Base-by-base conservation (phyloP, 345 rosid species). In the Syzygium aqueum region DNA sequence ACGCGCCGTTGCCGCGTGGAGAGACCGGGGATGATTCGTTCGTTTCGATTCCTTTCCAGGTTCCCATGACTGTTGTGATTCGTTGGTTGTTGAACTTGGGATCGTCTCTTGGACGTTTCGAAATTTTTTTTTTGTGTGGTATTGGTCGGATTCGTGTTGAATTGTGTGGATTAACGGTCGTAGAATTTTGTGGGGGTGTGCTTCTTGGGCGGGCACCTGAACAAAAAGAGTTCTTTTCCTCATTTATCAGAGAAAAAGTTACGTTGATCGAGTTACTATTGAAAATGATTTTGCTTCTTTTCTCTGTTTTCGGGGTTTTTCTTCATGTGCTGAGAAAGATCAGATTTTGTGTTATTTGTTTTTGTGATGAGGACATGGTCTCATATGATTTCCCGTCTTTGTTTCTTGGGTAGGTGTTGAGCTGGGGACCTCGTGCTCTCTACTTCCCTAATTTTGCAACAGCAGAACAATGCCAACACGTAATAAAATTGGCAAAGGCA, bases 351-450 rank as follows among this genome's bases (percentile, higher is more conserved):
- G 27, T 77, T 28, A 11, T 67, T 25, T 59, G 23, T 61, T 85
- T 54, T 85, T 85, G 5, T 85, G 7, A 19, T 37, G 80, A 73
- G 49, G 15, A 73, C 80, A 11, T 4, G 21, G 37, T 82, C 51
- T 50, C 23, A 50, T 23, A 49, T 23, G 46, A 53, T 85, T 40
- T 54, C 85, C 33, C 17, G 53, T 40, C 40, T 84, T 84, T 27
- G 56, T 59, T 59, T 59, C 65, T 59, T 59, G 30, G 30, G 86
- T 89, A 96, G 98, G 93, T 93, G 84, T 90, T 95, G 90, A 96
- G 98, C 88, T 96, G 97, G 97, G 90, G 65, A 84, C 96, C 96
- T 21, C 93, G 96, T 16, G 93, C 94, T 59, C 84, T 94, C 59
- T 93, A 92, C 88, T 95, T 90, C 25, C 94, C 96, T 1, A 93